Evolutionary conservation across 2,329 filamentous ascomycete genomes (phyloP).

Genomic region (Pyrenochaeta sp.): DNA sequence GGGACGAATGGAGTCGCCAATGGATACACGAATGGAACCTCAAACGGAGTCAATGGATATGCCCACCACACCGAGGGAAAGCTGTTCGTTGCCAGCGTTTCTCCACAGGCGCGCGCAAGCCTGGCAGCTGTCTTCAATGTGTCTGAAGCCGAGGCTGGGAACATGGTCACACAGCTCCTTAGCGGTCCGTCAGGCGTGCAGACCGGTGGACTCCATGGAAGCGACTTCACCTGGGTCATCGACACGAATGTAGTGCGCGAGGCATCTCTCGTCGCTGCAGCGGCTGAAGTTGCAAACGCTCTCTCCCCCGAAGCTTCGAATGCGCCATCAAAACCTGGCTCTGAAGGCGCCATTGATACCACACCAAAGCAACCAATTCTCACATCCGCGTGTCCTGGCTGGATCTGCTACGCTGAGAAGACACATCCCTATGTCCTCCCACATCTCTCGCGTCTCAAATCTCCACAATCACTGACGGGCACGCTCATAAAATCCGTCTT

Average conservation of each 20-base stretch:
- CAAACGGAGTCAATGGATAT: slow-evolving; percentile 25
- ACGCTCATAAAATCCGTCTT: slow-evolving; percentile 89
- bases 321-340: slow-evolving; percentile 29
- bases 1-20: background rate
- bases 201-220: slow-evolving; percentile 74
- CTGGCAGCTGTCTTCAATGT: slow-evolving; percentile 84
- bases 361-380: slow-evolving; percentile 71
- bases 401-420: slow-evolving; percentile 99
- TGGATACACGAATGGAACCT: slow-evolving; percentile 3
- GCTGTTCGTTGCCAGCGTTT: slow-evolving; percentile 91
- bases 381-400: slow-evolving; percentile 92
- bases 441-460: slow-evolving; percentile 90
- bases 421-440: slow-evolving; percentile 93
- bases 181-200: slow-evolving; percentile 74
- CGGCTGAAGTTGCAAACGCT: slow-evolving; percentile 56
- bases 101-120: slow-evolving; percentile 88
- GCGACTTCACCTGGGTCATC: slow-evolving; percentile 86
- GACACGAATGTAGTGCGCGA: slow-evolving; percentile 88
- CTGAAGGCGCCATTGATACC: slow-evolving; percentile 51
- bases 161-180: slow-evolving; percentile 84
- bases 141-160: slow-evolving; percentile 75
- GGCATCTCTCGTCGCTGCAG: slow-evolving; percentile 74
- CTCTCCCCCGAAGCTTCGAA: slow-evolving; percentile 39
- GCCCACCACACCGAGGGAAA: slow-evolving; percentile 63
- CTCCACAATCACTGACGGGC: slow-evolving; percentile 89